A percentile compares a stretch with the other conserved stretches of the same genome.
phyloP scores from a whole-genome alignment of 208 protist genomes.

The Histomonas meleagridis region DNA sequence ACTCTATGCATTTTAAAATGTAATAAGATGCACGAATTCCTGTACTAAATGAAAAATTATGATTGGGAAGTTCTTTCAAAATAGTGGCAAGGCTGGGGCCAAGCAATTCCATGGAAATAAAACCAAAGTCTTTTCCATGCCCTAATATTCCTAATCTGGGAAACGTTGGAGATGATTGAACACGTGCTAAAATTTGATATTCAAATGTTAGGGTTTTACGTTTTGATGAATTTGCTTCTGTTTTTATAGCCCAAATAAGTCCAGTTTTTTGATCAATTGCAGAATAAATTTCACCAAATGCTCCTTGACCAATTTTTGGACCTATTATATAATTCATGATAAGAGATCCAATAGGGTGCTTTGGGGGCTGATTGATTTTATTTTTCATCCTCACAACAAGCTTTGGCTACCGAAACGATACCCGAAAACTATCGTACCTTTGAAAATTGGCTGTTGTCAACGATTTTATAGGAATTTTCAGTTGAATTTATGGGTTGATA shows the following conservation, averaged over 20 bases:
- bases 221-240: not conserved
- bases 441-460: too few relatives aligned
- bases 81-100: not conserved
- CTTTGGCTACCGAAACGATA: too few relatives aligned
- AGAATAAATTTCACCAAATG: slow-evolving; percentile 25
- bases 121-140: not conserved
- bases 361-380: too few relatives aligned
- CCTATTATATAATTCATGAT: not conserved
- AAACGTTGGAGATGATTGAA: not conserved
- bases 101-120: not conserved
- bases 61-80: not conserved
- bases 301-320: slow-evolving; percentile 13
- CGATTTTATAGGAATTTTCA: too few relatives aligned
- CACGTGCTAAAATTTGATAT: not conserved
- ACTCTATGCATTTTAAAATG: slow-evolving; percentile 21
- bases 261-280: slow-evolving; percentile 25
- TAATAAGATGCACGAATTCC: slow-evolving; percentile 25
- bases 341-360: too few relatives aligned
- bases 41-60: not conserved
- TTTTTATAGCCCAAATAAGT: slow-evolving; percentile 22
- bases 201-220: not conserved
- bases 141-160: not conserved
- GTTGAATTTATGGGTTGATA: too few relatives aligned
- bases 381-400: too few relatives aligned
- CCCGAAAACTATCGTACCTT: too few relatives aligned